A percentile compares a stretch with the other conserved stretches of the same genome.
phyloP scores from a whole-genome alignment of 768 basidiomycete genomes.

The Lentinula sp. region DNA sequence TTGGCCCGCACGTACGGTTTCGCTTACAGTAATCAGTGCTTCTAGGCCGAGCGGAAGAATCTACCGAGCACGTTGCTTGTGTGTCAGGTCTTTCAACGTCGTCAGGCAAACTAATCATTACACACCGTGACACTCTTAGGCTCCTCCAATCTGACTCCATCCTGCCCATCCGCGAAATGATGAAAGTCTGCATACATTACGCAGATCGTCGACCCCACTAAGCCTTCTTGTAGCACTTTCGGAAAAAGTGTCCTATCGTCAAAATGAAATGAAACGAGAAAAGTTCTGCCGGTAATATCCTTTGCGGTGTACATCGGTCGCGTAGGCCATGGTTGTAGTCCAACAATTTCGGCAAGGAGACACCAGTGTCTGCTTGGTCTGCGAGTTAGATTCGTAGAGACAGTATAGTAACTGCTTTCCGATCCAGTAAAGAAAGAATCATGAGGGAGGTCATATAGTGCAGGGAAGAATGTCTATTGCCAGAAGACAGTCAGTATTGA shows the following conservation, averaged over 20 bases:
- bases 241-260: constrained; percentile 10
- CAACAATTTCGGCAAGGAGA: constrained; percentile 23
- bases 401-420: neutral
- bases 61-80: neutral
- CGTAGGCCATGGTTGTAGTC: constrained; percentile 9
- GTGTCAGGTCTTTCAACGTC: no score
- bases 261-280: constrained; percentile 18
- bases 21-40: neutral
- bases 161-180: constrained; percentile 20
- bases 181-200: constrained; percentile 24
- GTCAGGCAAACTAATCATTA: constrained; percentile 1
- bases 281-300: constrained; percentile 17
- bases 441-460: neutral
- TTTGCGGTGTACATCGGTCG: constrained; percentile 19
- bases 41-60: neutral
- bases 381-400: neutral
- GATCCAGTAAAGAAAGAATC: neutral
- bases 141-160: constrained; percentile 20
- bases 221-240: constrained; percentile 6
- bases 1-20: neutral
- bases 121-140: constrained; percentile 18
- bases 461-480: neutral
- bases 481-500: neutral
- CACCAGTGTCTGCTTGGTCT: constrained; percentile 23
- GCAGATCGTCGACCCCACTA: constrained; percentile 17